These are phyloP conservation scores for Neospermospora avenae DNA, from an alignment of 2,329 filamentous ascomycete species.

Conservation along the genomic window DNA sequence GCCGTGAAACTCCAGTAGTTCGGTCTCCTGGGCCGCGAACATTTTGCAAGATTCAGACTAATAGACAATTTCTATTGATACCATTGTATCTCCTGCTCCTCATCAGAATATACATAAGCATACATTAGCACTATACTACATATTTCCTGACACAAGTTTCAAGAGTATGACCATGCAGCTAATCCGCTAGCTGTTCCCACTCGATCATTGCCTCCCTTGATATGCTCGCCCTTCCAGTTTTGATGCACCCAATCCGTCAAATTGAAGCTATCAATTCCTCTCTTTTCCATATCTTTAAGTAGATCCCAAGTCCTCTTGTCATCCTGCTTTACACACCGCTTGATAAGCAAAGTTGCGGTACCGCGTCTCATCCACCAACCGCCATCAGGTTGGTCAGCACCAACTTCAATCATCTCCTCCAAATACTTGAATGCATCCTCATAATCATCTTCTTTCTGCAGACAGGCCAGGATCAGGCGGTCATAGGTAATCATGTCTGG, in stretches of 20 bases:
- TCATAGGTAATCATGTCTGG: constrained; percentile 61
- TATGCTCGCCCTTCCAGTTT: not conserved
- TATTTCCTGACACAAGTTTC: no score
- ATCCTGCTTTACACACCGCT: constrained; percentile 19
- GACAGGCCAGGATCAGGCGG: constrained; percentile 55
- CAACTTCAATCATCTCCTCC: constrained; percentile 45
- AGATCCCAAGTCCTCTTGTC: constrained; percentile 29
- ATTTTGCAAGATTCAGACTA: no score
- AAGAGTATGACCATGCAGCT: not conserved
- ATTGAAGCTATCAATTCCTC: constrained; percentile 17
- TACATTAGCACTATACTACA: no score
- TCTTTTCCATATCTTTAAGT: constrained; percentile 26
- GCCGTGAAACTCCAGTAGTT: no score
- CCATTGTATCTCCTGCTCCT: no score
- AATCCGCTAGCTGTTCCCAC: not conserved
- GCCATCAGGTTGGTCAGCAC: constrained; percentile 30
- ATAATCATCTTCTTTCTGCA: constrained; percentile 39
- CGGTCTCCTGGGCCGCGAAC: no score
- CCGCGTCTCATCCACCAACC: constrained; percentile 35
- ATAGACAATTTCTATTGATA: no score
- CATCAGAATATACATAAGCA: no score
- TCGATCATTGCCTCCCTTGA: not conserved
- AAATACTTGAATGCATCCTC: constrained; percentile 48
- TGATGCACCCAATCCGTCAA: constrained; percentile 14
- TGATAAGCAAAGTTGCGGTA: constrained; percentile 24